Evolutionary conservation across 441 rosid genomes (phyloP).

Genomic region (Pelargonium myrrhifolium): DNA sequence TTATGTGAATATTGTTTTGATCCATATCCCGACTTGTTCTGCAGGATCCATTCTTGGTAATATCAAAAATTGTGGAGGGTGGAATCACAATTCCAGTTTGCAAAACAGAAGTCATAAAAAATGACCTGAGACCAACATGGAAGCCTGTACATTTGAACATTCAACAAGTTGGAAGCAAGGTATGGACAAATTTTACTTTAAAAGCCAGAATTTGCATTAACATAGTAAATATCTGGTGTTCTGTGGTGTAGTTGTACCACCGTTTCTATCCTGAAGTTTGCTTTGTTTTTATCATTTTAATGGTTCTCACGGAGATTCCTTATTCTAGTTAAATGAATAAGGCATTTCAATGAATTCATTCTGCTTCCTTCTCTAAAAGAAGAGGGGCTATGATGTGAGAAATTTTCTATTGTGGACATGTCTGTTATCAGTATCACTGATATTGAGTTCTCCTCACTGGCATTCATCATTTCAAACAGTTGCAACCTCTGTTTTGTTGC

Average conservation of each 20-base stretch:
- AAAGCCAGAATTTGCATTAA: constrained; percentile 12
- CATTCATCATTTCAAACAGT: neutral
- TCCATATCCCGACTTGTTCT: constrained; percentile 20
- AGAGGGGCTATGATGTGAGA: neutral
- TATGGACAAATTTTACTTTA: constrained; percentile 20
- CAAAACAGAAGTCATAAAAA: constrained; percentile 81
- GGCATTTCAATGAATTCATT: constrained; percentile 4
- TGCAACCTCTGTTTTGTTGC: neutral
- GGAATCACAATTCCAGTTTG: constrained; percentile 66
- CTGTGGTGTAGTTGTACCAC: neutral
- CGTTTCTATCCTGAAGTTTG: neutral
- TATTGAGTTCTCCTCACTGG: neutral
- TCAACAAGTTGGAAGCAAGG: constrained; percentile 95
- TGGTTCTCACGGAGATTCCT: neutral
- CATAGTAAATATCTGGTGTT: constrained; percentile 7
- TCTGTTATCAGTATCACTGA: neutral
- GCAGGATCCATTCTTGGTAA: constrained; percentile 80
- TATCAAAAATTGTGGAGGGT: constrained; percentile 66
- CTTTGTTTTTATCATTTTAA: constrained; percentile 2
- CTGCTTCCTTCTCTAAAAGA: neutral
- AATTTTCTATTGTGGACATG: neutral
- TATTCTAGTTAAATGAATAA: neutral
- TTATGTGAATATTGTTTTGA: constrained; percentile 13
- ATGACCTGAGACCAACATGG: constrained; percentile 66
- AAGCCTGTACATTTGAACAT: constrained; percentile 66